Conservation (phyloP, 441 rosid species). For the Mallotus repandus region DNA sequence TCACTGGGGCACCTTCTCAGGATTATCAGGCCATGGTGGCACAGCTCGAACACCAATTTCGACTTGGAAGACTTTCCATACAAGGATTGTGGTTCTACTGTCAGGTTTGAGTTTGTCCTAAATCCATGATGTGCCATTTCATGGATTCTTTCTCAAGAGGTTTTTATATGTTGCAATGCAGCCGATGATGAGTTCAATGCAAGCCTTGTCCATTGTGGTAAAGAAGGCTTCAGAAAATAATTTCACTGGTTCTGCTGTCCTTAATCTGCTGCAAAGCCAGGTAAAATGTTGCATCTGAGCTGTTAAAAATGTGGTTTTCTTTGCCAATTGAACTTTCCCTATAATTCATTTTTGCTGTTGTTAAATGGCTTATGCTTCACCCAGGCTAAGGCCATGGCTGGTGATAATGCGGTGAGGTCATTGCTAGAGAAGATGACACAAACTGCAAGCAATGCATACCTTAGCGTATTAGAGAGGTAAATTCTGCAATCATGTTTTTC, state of each 20-base stretch:
- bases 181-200: conserved; percentile 96
- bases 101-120: conserved; percentile 59
- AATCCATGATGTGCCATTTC: conserved; percentile 10
- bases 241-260: conserved; percentile 86
- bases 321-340: neutral
- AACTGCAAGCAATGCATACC: conserved; percentile 90
- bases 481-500: conserved; percentile 3
- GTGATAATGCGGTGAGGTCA: conserved; percentile 90
- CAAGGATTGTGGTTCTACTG: conserved; percentile 99
- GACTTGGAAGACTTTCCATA: conserved; percentile 91
- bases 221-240: conserved; percentile 74
- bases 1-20: conserved; percentile 32
- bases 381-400: conserved; percentile 97
- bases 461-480: conserved; percentile 92
- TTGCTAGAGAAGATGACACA: conserved; percentile 95
- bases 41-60: conserved; percentile 96
- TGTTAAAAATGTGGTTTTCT: conserved; percentile 10
- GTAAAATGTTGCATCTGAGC: conserved; percentile 33
- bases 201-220: conserved; percentile 73
- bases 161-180: conserved; percentile 36
- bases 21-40: conserved; percentile 96
- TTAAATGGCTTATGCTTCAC: conserved; percentile 32
- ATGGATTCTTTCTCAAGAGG: conserved; percentile 18
- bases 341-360: conserved; percentile 15
- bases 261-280: conserved; percentile 96